Conservation (phyloP, 2,329 filamentous ascomycete genomes). For the Pseudopithomyces maydicus region DNA sequence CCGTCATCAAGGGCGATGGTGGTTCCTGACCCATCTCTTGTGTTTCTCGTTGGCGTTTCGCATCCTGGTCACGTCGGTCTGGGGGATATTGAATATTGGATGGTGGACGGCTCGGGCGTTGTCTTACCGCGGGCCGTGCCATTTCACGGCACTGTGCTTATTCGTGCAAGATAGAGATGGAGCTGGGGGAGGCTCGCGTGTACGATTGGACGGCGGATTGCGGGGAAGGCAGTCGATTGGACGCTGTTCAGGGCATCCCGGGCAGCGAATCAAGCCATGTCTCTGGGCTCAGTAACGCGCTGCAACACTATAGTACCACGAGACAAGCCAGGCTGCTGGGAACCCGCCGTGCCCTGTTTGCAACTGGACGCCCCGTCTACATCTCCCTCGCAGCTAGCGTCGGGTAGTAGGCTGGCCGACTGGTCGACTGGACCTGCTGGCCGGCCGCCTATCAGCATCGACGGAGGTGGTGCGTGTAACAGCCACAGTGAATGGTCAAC, state of each 20-base stretch:
- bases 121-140: slow-evolving; percentile 7
- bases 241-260: neutral
- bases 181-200: neutral
- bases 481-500: neutral
- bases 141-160: neutral
- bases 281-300: slow-evolving; percentile 2
- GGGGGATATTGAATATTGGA: neutral
- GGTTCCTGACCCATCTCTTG: neutral
- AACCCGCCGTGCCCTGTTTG: neutral
- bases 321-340: neutral
- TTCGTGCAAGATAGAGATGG: neutral
- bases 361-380: too few relatives aligned
- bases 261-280: neutral
- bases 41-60: slow-evolving; percentile 7
- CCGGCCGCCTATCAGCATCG: neutral
- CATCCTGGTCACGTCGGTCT: neutral
- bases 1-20: neutral
- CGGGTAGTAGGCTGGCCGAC: too few relatives aligned
- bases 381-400: too few relatives aligned
- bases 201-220: neutral
- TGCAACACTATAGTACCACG: neutral
- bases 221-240: neutral
- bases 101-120: neutral
- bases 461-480: neutral
- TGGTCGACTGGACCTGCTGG: too few relatives aligned